Evolutionary conservation across 768 basidiomycete species (phyloP).

Genomic region (Suillus lakei): DNA sequence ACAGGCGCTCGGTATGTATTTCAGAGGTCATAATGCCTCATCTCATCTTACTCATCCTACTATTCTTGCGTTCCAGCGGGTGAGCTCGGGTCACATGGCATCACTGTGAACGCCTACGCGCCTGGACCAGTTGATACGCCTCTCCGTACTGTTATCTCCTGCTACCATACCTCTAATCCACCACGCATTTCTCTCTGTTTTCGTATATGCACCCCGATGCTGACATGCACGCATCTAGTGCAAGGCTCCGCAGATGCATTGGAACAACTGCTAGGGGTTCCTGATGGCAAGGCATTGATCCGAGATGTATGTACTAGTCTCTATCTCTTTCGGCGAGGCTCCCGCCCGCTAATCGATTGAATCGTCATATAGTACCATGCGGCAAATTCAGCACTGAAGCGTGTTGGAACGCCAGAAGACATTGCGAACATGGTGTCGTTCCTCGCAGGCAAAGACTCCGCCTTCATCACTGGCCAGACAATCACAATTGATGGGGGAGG

Average conservation of each 20-base stretch:
- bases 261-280: background rate
- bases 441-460: slow-evolving; percentile 35
- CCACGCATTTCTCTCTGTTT: background rate
- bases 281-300: background rate
- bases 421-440: slow-evolving; percentile 37
- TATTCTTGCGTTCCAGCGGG: slow-evolving; percentile 16
- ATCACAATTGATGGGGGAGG: slow-evolving; percentile 12
- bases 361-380: background rate
- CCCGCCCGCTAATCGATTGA: background rate
- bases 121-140: slow-evolving; percentile 22
- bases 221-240: background rate
- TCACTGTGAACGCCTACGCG: slow-evolving; percentile 29
- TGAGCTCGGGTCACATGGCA: slow-evolving; percentile 22
- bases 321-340: background rate
- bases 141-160: slow-evolving; percentile 12
- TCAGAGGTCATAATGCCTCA: background rate
- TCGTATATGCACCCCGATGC: background rate
- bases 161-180: background rate
- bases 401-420: slow-evolving; percentile 18
- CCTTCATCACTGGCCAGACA: slow-evolving; percentile 33
- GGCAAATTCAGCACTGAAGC: slow-evolving; percentile 18
- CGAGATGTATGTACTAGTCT: background rate
- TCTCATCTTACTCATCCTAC: background rate
- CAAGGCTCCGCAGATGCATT: background rate
- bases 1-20: slow-evolving; percentile 6